Base-by-base conservation (phyloP, 2,329 filamentous ascomycete species). In the Fusarium begoniae region DNA sequence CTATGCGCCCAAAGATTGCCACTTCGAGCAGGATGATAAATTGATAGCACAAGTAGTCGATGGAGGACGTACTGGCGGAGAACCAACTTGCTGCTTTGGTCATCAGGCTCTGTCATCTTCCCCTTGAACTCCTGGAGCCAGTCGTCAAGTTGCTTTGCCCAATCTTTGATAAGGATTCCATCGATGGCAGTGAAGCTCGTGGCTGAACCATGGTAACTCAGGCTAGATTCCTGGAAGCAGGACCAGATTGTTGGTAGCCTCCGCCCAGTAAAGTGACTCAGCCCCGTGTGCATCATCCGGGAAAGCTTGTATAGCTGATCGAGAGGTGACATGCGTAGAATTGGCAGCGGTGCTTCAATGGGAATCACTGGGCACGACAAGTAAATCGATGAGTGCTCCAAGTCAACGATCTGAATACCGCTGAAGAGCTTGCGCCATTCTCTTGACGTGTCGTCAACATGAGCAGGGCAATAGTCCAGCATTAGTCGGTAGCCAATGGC, bases 41-140 rank as follows among this genome's bases (percentile, higher is more conserved):
- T 68, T 0, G 63, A 68, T 12, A 68, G 37, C 0, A 68, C 55
- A 1, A 68, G 63, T 15, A 68, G 17, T 15, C 66, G 6, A 24
- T 68, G 66, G 1, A 68, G 40, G 1, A 68, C 66, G 6, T 68
- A 68, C 26, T 68, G 66, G 0, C 63, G 40, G 1, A 68, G 54
- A 7, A 68, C 63, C 12, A 68, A 41, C n/a, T 68, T 68, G 26
- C 63, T 68, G 8, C 55, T 68, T 17, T 68, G 63, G 13, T 68
- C 66, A 8, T 68, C 66, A 6, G 41, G 30, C 6, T 68, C 66
- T 1, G 54, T 59, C 24, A 66, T 63, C 6, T 68, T 68, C 2
- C 63, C 66, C 15, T 68, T 68, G 1, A 68, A 68, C 15, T 68
- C 66, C 12, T 62, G 41, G 2, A 68, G 15, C 66, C 63, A 68